A percentile compares a stretch with the other conserved stretches of the same genome.
Evolutionary conservation across 1,284 basidiomycete species (phyloP).

Genomic region (Xerocomus amazonicus): DNA sequence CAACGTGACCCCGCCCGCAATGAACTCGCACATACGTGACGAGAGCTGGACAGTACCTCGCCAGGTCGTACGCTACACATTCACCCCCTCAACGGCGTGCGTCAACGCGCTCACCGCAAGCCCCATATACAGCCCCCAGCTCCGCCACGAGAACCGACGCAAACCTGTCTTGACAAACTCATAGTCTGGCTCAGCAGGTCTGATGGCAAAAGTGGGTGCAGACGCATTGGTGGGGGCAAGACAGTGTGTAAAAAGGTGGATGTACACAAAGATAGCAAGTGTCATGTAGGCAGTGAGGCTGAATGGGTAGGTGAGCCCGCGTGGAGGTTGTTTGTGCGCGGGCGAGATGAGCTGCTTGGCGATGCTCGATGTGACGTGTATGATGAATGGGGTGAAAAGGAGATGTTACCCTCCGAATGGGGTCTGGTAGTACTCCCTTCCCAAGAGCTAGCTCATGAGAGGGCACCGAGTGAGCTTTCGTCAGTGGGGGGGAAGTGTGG

Average conservation of each 20-base stretch:
- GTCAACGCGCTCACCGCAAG: conserved; percentile 50
- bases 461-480: neutral
- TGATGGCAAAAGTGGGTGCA: conserved; percentile 52
- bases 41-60: conserved; percentile 16
- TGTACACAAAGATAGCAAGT: conserved; percentile 51
- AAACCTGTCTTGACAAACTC: conserved; percentile 71
- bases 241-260: conserved; percentile 64
- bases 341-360: conserved; percentile 51
- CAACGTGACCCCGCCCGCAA: conserved; percentile 37
- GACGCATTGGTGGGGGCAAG: conserved; percentile 37
- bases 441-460: conserved; percentile 49
- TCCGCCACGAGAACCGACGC: conserved; percentile 54
- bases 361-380: conserved; percentile 54
- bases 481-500: neutral
- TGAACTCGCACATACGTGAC: conserved; percentile 31
- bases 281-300: conserved; percentile 55
- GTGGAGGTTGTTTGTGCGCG: conserved; percentile 26
- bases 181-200: conserved; percentile 69
- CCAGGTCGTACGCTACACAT: conserved; percentile 48
- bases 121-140: conserved; percentile 55
- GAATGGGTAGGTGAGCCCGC: conserved; percentile 45
- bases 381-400: conserved; percentile 53
- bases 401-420: conserved; percentile 59
- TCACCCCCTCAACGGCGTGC: conserved; percentile 57
- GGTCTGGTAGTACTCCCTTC: conserved; percentile 77